A percentile compares a stretch with the other conserved stretches of the same genome.
phyloP scores from a whole-genome alignment of 2,329 filamentous ascomycete genomes.

The Dothideomycetes sp. region DNA sequence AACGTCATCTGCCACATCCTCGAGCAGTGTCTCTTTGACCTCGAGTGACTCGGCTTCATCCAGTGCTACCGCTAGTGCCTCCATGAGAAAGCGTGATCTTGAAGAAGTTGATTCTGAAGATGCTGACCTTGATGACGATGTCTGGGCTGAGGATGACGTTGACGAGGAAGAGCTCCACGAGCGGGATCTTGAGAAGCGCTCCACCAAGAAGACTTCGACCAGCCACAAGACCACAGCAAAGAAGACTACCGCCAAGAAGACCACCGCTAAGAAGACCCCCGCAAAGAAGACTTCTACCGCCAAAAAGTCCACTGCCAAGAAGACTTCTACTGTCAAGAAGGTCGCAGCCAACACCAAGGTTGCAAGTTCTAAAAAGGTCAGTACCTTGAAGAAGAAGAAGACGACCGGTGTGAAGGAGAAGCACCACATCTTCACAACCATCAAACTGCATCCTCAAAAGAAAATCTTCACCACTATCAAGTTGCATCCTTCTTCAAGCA shows the following conservation, averaged over 20 bases:
- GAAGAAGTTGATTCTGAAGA: neutral
- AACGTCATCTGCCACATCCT: too few relatives aligned
- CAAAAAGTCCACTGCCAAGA: neutral
- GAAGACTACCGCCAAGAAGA: conserved; percentile 1
- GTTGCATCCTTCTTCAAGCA: too few relatives aligned
- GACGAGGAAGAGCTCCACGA: neutral
- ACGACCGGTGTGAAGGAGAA: too few relatives aligned
- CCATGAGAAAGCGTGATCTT: conserved; percentile 1
- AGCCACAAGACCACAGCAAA: neutral
- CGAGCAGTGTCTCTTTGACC: neutral
- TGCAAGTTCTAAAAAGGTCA: too few relatives aligned
- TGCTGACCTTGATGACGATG: neutral
- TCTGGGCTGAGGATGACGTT: neutral
- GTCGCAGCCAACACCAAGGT: neutral
- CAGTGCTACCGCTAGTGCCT: neutral
- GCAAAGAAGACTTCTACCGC: neutral
- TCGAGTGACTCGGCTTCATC: neutral
- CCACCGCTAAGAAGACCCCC: neutral
- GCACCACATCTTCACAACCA: too few relatives aligned
- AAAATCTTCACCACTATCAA: too few relatives aligned
- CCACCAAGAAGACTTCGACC: neutral
- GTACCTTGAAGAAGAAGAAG: neutral
- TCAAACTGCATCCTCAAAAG: too few relatives aligned
- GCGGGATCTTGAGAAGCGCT: neutral
- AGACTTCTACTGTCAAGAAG: neutral